A percentile compares a stretch with the other conserved stretches of the same genome.
These are phyloP conservation scores for Pythium phragmiticola DNA, from an alignment of 352 stramenopile genomes.

Conservation along the genomic window DNA sequence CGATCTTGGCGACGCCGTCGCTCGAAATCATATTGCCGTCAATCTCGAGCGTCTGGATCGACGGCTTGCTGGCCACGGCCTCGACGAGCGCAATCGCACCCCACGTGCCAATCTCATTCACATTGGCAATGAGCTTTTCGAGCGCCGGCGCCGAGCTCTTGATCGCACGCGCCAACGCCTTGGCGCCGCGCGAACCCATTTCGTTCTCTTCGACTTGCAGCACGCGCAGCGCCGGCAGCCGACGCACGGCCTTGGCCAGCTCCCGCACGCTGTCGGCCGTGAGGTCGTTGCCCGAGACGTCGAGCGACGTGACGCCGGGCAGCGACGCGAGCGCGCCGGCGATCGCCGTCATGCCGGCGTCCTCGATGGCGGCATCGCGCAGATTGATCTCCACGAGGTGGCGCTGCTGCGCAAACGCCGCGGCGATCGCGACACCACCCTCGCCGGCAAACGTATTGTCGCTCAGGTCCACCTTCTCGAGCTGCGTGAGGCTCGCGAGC, in stretches of 20 bases:
- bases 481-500: constrained; percentile 55
- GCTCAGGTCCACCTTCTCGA: constrained; percentile 91
- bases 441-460: constrained; percentile 94
- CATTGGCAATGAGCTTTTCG: constrained; percentile 83
- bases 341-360: constrained; percentile 87
- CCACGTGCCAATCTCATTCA: constrained; percentile 88
- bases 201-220: constrained; percentile 94
- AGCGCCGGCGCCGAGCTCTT: constrained; percentile 46
- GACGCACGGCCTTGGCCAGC: constrained; percentile 46
- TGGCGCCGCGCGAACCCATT: constrained; percentile 83
- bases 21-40: constrained; percentile 83
- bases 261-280: constrained; percentile 60
- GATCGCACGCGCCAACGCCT: constrained; percentile 69
- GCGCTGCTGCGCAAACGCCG: constrained; percentile 65
- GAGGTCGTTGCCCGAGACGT: constrained; percentile 94
- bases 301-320: constrained; percentile 61
- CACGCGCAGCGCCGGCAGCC: constrained; percentile 60
- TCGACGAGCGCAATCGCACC: constrained; percentile 82
- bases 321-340: constrained; percentile 64
- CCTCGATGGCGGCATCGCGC: constrained; percentile 88
- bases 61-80: constrained; percentile 52
- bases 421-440: constrained; percentile 82
- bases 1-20: constrained; percentile 57
- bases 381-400: constrained; percentile 88
- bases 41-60: constrained; percentile 59